phyloP scores from a whole-genome alignment of 805 yeast species.

The Hyphopichia homilentoma region DNA sequence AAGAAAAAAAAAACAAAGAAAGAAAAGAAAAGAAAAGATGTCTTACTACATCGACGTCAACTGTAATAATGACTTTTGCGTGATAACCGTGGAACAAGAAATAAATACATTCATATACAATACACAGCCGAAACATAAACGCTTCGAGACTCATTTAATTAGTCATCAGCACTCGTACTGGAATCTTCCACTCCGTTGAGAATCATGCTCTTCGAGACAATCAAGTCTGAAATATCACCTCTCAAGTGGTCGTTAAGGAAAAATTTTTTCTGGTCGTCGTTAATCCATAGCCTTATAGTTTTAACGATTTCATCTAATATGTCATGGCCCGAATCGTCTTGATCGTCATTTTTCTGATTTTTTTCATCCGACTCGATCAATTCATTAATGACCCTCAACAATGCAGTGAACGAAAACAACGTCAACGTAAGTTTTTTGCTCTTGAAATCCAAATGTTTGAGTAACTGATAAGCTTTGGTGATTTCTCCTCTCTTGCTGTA shows the following conservation, averaged over 20 bases:
- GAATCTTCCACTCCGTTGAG: slow-evolving; percentile 27
- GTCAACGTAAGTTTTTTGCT: slow-evolving; percentile 13
- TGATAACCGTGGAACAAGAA: no score
- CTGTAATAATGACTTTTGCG: no score
- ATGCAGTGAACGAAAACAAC: slow-evolving; percentile 29
- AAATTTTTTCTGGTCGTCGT: slow-evolving; percentile 14
- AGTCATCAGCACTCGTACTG: slow-evolving; percentile 8
- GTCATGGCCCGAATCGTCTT: neutral
- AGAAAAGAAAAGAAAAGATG: no score
- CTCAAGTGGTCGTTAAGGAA: slow-evolving; percentile 20
- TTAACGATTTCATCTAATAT: slow-evolving; percentile 25
- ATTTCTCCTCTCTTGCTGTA: slow-evolving; percentile 16
- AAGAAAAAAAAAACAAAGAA: no score
- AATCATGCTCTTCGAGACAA: slow-evolving; percentile 29
- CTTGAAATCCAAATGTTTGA: slow-evolving; percentile 20
- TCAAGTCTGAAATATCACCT: slow-evolving; percentile 24
- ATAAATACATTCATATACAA: no score
- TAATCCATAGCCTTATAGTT: slow-evolving; percentile 27
- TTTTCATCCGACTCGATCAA: slow-evolving; percentile 14
- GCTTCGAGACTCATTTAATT: no score
- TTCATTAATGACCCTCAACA: slow-evolving; percentile 18
- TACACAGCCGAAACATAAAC: no score
- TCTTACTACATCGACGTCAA: no score
- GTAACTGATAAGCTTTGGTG: slow-evolving; percentile 16
- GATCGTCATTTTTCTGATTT: neutral